These are phyloP conservation scores for Coelastrella sp. DNA, from an alignment of 139 green algal genomes.

Conservation along the genomic window DNA sequence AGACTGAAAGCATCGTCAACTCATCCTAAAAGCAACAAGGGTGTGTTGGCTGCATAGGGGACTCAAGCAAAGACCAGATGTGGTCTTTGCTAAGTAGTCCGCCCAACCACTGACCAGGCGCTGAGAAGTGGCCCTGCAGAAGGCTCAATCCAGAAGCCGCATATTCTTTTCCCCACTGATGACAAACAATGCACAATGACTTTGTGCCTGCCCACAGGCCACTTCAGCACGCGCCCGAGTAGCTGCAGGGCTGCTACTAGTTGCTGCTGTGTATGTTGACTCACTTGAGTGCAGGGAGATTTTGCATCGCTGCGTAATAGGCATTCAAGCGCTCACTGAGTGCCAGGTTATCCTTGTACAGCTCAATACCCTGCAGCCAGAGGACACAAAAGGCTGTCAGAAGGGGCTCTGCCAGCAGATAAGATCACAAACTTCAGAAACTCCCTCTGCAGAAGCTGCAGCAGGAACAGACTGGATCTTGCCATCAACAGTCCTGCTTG, in stretches of 20 bases:
- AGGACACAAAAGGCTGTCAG: neutral
- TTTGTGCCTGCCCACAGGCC: neutral
- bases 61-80: no score
- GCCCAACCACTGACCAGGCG: no score
- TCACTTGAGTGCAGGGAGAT: constrained; percentile 34
- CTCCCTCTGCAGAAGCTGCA: neutral
- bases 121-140: no score
- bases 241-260: neutral
- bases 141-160: no score
- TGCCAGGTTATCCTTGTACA: constrained; percentile 84
- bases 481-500: no score
- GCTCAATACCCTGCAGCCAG: constrained; percentile 69
- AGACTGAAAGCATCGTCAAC: no score
- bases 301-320: constrained; percentile 68
- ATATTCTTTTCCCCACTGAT: neutral
- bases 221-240: neutral
- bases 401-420: neutral
- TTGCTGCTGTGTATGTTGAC: constrained; percentile 42
- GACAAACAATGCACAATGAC: neutral
- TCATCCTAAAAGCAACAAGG: no score
- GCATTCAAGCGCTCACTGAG: constrained; percentile 73
- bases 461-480: neutral
- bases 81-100: no score
- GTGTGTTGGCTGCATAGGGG: no score
- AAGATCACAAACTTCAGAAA: neutral